Evolutionary conservation across 2,329 filamentous ascomycete species (phyloP).

Genomic region (Aspergillus felis): DNA sequence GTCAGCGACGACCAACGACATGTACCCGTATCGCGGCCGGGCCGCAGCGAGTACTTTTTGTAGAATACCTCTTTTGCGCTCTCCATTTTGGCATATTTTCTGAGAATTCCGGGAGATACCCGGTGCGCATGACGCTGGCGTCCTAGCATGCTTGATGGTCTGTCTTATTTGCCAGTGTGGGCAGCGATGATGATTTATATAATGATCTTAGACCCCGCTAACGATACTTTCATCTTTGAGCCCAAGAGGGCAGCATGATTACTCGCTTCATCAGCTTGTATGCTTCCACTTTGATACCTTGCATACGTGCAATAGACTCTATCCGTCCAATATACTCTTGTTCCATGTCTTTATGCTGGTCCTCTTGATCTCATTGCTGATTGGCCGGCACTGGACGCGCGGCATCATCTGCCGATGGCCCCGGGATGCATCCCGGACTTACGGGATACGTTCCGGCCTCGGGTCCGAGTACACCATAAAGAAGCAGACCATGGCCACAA

Average conservation of each 20-base stretch:
- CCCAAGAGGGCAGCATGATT: neutral
- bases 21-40: conserved; percentile 41
- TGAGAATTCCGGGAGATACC: conserved; percentile 11
- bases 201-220: conserved; percentile 34
- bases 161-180: conserved; percentile 11
- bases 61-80: conserved; percentile 26
- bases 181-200: conserved; percentile 28
- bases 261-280: neutral
- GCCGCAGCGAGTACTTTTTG: conserved; percentile 48
- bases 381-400: neutral
- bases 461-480: neutral
- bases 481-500: neutral
- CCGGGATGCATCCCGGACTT: neutral
- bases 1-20: conserved; percentile 46
- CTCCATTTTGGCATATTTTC: conserved; percentile 7
- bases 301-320: neutral
- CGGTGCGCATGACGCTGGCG: conserved; percentile 33
- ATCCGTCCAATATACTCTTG: neutral
- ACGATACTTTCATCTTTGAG: conserved; percentile 20
- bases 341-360: neutral
- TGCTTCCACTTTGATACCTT: neutral
- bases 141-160: conserved; percentile 21
- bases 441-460: conserved; percentile 10
- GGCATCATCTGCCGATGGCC: neutral
- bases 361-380: neutral